phyloP scores from a whole-genome alignment of 305 asterid genomes.

The Solanum aculeatissimum region DNA sequence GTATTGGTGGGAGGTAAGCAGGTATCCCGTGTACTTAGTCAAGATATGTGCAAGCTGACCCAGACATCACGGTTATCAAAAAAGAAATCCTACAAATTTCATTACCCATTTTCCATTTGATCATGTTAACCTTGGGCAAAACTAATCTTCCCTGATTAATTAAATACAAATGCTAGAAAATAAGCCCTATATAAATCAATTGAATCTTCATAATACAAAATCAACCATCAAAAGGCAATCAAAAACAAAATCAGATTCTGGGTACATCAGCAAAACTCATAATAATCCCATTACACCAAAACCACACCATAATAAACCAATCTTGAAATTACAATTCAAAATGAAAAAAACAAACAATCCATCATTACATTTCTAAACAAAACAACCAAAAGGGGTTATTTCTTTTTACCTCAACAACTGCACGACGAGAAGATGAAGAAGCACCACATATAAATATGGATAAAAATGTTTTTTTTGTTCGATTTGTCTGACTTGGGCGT shows the following conservation, averaged over 20 bases:
- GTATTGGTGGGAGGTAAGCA: not conserved
- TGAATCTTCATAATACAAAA: not conserved
- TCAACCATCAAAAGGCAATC: not conserved
- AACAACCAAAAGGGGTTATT: not conserved
- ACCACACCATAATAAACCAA: not conserved
- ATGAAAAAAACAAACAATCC: not conserved
- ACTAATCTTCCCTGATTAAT: not conserved
- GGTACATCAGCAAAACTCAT: not conserved
- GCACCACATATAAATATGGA: conserved; percentile 25
- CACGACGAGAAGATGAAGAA: not conserved
- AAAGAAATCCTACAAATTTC: not conserved
- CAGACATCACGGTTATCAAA: not conserved
- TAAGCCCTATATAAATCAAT: not conserved
- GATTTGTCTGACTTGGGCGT: conserved; percentile 3
- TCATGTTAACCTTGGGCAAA: not conserved
- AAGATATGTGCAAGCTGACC: not conserved
- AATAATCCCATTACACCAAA: not conserved
- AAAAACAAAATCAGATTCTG: not conserved
- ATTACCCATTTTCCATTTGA: not conserved
- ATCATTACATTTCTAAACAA: not conserved
- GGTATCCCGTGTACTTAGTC: not conserved
- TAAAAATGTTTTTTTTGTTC: conserved; percentile 10
- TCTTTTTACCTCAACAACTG: not conserved
- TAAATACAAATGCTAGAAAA: not conserved
- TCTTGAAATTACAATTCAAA: not conserved